phyloP scores from a whole-genome alignment of 495 filamentous ascomycete genomes.

The Aspergillus ellipticus region DNA sequence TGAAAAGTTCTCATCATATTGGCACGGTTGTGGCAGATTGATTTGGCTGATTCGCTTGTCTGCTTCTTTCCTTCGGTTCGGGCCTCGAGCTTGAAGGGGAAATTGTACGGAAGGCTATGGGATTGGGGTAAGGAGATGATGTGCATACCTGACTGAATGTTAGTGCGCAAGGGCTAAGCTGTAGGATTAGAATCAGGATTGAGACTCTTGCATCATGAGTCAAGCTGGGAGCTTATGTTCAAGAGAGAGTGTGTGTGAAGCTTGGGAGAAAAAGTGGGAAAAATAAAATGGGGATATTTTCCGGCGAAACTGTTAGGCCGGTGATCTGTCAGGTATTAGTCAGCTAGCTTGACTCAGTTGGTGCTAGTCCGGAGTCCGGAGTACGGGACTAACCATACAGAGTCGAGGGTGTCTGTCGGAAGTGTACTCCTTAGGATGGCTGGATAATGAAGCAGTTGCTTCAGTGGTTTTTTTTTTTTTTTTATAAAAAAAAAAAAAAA shows the following conservation, averaged over 20 bases:
- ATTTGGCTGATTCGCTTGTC: conserved; percentile 16
- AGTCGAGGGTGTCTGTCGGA: too few species aligned
- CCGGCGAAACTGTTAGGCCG: background rate
- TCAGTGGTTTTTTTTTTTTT: too few species aligned
- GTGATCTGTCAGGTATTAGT: background rate
- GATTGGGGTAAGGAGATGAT: background rate
- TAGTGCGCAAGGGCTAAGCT: background rate
- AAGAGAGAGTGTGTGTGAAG: background rate
- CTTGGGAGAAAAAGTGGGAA: background rate
- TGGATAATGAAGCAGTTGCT: too few species aligned
- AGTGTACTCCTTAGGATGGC: too few species aligned
- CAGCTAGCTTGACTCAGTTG: too few species aligned
- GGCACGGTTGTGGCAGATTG: conserved; percentile 14
- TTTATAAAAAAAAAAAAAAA: too few species aligned
- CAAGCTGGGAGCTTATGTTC: background rate
- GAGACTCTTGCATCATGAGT: background rate
- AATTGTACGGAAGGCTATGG: background rate
- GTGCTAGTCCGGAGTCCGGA: too few species aligned
- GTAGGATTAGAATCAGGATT: background rate
- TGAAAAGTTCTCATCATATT: conserved; percentile 44
- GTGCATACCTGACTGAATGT: background rate
- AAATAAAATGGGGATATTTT: background rate
- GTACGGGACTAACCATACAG: too few species aligned
- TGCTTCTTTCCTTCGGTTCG: conserved; percentile 2
- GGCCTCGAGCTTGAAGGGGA: background rate